Conservation (phyloP, 2,329 filamentous ascomycete genomes). For the Beauveria asiatica region DNA sequence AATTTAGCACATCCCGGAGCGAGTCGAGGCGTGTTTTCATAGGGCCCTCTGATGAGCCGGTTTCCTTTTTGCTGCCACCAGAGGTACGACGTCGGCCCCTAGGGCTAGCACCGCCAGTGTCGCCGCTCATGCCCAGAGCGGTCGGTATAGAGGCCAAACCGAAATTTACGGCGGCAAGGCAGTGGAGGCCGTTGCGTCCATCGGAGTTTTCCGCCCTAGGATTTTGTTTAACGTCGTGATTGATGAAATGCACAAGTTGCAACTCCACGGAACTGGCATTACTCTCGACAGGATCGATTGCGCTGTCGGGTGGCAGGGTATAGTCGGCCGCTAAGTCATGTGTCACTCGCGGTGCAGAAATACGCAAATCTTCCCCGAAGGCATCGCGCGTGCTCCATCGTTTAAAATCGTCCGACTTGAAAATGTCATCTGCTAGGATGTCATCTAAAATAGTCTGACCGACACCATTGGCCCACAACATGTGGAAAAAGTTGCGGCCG, state of each 20-base stretch:
- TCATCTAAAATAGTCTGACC: conserved; percentile 21
- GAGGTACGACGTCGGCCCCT: background rate
- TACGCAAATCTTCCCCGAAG: conserved; percentile 26
- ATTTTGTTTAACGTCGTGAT: conserved; percentile 24
- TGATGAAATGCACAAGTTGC: conserved; percentile 29
- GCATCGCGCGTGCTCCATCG: conserved; percentile 38
- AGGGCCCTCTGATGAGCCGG: conserved; percentile 26
- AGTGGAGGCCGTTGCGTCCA: conserved; percentile 50
- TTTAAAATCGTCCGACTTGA: conserved; percentile 25
- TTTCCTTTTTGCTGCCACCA: conserved; percentile 7
- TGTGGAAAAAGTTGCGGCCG: conserved; percentile 45
- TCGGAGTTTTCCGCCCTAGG: conserved; percentile 25
- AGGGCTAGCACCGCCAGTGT: background rate
- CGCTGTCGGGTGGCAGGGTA: conserved; percentile 11
- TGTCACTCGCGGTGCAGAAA: background rate
- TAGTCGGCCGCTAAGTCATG: conserved; percentile 15
- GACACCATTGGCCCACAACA: conserved; percentile 24
- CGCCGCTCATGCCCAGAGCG: conserved; percentile 14
- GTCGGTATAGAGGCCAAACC: conserved; percentile 24
- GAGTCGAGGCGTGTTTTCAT: conserved; percentile 21
- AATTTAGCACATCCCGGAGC: conserved; percentile 24
- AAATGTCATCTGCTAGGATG: conserved; percentile 22
- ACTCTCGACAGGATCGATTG: conserved; percentile 19
- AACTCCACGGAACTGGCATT: conserved; percentile 14
- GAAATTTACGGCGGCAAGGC: conserved; percentile 46